Evolutionary conservation across 108 stramenopile genomes (phyloP), one percentile per base, ranked within the genome.

Genomic region (Nitzschia sp.): DNA sequence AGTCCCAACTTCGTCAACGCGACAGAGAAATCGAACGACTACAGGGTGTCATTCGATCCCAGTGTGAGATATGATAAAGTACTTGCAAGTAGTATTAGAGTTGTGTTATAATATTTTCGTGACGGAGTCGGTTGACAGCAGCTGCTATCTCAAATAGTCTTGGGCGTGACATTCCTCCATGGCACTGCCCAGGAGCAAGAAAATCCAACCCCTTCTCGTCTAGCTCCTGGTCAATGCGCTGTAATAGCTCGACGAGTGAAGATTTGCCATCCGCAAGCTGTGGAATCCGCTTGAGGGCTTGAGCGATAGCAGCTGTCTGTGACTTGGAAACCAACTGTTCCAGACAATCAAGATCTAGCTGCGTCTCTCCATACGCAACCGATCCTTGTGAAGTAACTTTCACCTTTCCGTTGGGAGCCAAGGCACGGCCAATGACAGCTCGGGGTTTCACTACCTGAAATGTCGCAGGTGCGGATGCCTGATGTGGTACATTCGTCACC

Each of bases 361-460:
- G 87, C n/a, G 81, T 83, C 65, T 87, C 89, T 41, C 92, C 89
- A 72, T 89, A 93, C 10, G 83, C 67, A 51, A 93, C 77, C 8
- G 69, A 50, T 22, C 62, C 54, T 75, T 66, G 75, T 12, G 84
- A 78, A 14, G 70, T 21, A 0, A 86, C 84, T 54, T 78, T 62
- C 0, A 89, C 85, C 65, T 93, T 90, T 22, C 84, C 84, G 71
- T 85, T 80, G 8, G 92, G 78, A 65, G 63, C 72, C 73, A 84
- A 87, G 6, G 78, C 69, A 24, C 56, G 41, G 11, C 81, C 78
- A 43, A 82, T 72, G 26, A 89, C 73, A 40, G 57, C 61, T 14
- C 87, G 77, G 0, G 65, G 69, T 12, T 72, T 72, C 10, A 80
- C 73, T 20, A 54, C 51, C 24, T 84, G 82, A 72, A 90, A 90